Conservation (phyloP, 495 filamentous ascomycete species). For the Tuber umbilicatum region DNA sequence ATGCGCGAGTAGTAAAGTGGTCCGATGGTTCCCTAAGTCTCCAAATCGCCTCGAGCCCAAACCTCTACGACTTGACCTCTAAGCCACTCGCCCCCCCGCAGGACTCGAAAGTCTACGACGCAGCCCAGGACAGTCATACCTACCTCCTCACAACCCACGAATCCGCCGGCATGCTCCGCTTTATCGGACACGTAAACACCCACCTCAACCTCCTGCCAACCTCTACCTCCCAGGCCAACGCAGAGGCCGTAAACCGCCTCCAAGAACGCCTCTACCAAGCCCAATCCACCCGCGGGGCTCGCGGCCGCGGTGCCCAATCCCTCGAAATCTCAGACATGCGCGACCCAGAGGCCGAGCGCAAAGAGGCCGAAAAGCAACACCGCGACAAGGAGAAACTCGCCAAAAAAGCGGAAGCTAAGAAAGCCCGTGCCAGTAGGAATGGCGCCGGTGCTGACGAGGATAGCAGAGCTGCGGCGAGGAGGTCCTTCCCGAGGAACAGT, state of each 20-base stretch:
- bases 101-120: constrained; percentile 49
- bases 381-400: constrained; percentile 51
- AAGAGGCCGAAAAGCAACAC: constrained; percentile 56
- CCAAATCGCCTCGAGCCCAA: constrained; percentile 59
- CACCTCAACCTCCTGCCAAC: constrained; percentile 56
- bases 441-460: constrained; percentile 56
- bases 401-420: constrained; percentile 46
- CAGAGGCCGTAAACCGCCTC: constrained; percentile 60
- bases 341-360: constrained; percentile 61
- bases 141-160: constrained; percentile 61
- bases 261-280: constrained; percentile 58
- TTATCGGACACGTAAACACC: constrained; percentile 62
- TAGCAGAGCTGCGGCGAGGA: constrained; percentile 51
- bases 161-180: constrained; percentile 54
- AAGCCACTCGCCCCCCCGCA: constrained; percentile 60
- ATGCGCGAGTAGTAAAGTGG: constrained; percentile 66
- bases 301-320: constrained; percentile 47
- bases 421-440: constrained; percentile 47
- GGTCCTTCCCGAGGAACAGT: constrained; percentile 43
- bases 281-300: constrained; percentile 50
- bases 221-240: constrained; percentile 48
- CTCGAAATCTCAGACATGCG: constrained; percentile 53
- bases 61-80: constrained; percentile 60
- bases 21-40: constrained; percentile 67
- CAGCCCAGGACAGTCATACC: constrained; percentile 60